Base-by-base conservation (phyloP, 208 protist species). In the Herpetomonas muscarum region DNA sequence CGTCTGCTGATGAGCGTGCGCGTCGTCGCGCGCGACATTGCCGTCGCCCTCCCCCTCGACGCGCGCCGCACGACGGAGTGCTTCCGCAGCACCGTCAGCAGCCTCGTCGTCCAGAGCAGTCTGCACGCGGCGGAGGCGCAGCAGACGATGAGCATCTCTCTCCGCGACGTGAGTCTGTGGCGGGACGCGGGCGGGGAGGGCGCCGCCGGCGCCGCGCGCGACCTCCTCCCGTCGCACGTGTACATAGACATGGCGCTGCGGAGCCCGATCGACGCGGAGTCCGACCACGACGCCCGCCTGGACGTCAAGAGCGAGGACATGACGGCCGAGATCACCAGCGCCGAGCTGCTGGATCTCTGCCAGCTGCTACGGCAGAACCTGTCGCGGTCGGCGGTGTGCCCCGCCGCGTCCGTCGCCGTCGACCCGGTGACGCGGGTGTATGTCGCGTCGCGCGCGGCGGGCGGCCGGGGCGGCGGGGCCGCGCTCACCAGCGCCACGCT, bases 1-100 rank as follows among this genome's bases (percentile, higher is more conserved):
- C 63, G 57, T 34, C 64, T 92, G 56, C 70, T 94, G 42, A 88
- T 85, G 64, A 82, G 80, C 62, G 63, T 92, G 25, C 81, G 74
- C 24, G 65, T 92, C 12, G 74, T 74, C 19, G 76, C 80, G 55
- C 68, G 65, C 17, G 79, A 91, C 65, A 76, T 80, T 6, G 50
- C 61, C 5, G 64, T 94, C 17, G 58, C 71, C 39, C 63, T 94
- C 25, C 87, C 83, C 5, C 64, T 90, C n/a, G 76, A 94, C 55
- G 74, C 83, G 1, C 75, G 79, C 13, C 26, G 37, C 32, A 60
- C 37, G 30, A 34, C 54, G 49, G 69, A 70, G 24, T 63, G 37
- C 70, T 93, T 84, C 73, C 70, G 34, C 45, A 68, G 72, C 7
- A 64, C 74, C 2, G 70, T 93, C 1, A 73, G 81, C 25, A 67